phyloP scores from a whole-genome alignment of 106 monocot species.

The Alisma plantagoaquatica region DNA sequence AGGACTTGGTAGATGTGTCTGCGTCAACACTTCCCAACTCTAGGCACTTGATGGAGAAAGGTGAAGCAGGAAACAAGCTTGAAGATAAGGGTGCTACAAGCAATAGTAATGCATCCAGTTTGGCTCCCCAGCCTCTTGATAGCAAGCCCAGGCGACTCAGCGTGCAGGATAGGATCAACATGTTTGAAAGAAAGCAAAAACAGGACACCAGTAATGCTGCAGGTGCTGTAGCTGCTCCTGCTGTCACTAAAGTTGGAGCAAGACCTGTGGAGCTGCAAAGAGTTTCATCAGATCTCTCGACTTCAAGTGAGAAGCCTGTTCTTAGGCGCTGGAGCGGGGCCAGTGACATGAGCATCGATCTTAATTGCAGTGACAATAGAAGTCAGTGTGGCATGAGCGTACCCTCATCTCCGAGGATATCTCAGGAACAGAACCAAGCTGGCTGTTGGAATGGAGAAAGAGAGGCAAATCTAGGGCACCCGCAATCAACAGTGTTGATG shows the following conservation, averaged over 20 bases:
- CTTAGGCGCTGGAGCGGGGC: slow-evolving; percentile 94
- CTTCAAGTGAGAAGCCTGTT: slow-evolving; percentile 58
- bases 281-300: slow-evolving; percentile 53
- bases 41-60: too few relatives aligned
- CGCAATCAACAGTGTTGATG: too few relatives aligned
- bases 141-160: slow-evolving; percentile 50
- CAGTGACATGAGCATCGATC: slow-evolving; percentile 96
- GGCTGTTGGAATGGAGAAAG: slow-evolving; percentile 18
- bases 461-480: too few relatives aligned
- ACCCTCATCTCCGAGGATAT: slow-evolving; percentile 45
- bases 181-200: slow-evolving; percentile 90
- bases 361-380: slow-evolving; percentile 28
- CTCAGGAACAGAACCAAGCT: slow-evolving; percentile 26
- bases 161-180: slow-evolving; percentile 91
- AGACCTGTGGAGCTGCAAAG: slow-evolving; percentile 68
- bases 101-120: too few relatives aligned
- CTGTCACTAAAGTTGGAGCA: slow-evolving; percentile 19
- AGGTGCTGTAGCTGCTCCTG: slow-evolving; percentile 10
- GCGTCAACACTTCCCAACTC: too few relatives aligned
- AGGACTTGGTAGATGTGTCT: too few relatives aligned
- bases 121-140: too few relatives aligned
- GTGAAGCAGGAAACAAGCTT: too few relatives aligned
- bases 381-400: slow-evolving; percentile 30
- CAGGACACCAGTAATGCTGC: slow-evolving; percentile 30
- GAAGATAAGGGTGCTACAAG: too few relatives aligned